phyloP scores from a whole-genome alignment of 2,329 filamentous ascomycete species.

The Cladorrhinum sp. region DNA sequence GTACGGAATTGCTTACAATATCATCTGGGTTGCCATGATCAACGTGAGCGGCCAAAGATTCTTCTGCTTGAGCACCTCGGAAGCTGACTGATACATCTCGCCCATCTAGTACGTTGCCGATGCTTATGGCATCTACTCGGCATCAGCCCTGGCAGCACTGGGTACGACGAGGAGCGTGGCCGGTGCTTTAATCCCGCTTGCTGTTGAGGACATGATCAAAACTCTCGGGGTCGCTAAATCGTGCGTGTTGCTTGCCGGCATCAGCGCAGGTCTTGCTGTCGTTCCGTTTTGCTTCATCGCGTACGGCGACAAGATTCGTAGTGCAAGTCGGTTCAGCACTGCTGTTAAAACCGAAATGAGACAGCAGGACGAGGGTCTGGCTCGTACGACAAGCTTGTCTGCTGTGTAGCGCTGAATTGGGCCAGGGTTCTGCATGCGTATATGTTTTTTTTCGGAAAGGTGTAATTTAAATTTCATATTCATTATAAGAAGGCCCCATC shows the following conservation, averaged over 20 bases:
- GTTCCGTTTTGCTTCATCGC: conserved; percentile 51
- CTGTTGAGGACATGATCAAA: conserved; percentile 28
- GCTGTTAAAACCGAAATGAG: conserved; percentile 44
- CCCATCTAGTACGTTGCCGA: conserved; percentile 24
- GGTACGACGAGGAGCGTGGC: conserved; percentile 28
- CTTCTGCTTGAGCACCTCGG: no score
- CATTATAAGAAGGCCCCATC: no score
- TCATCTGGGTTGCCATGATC: conserved; percentile 31
- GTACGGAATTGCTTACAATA: conserved; percentile 30
- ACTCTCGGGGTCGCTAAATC: conserved; percentile 35
- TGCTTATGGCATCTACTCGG: conserved; percentile 30
- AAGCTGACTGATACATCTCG: not conserved
- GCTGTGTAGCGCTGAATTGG: no score
- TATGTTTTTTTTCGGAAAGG: no score
- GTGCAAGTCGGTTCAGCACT: conserved; percentile 32
- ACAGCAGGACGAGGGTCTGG: conserved; percentile 29
- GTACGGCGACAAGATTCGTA: conserved; percentile 42
- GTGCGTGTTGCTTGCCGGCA: conserved; percentile 47
- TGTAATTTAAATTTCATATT: not conserved
- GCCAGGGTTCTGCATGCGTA: no score
- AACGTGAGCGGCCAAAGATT: conserved; percentile 18
- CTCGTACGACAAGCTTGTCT: conserved; percentile 25
- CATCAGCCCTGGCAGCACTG: conserved; percentile 29
- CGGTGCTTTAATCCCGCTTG: conserved; percentile 28
- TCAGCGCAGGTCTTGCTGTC: conserved; percentile 43